Base-by-base conservation (phyloP, 306 rosid species). In the Glycine tomentella region DNA sequence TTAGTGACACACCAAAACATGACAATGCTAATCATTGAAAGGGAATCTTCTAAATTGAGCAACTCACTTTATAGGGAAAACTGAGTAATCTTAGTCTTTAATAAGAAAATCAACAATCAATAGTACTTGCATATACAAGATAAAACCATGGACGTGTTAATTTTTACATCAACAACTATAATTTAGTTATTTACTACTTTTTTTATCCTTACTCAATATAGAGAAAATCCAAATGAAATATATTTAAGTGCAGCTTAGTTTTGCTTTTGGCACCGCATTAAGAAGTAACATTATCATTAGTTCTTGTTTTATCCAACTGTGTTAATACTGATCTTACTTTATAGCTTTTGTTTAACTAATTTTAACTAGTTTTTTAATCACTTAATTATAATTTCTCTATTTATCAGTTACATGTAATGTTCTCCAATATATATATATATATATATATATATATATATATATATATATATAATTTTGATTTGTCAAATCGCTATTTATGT, bases 291-390 rank as follows among this genome's bases (percentile, higher is more conserved):
- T 38, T 38, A 48, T 25, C 12, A 44, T 53, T 40, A 56, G 34
- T 55, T 36, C 48, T 70, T 0, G 1, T 6, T 25, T 16, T 14
- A 8, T 52, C 59, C 82, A 67, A 20, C 59, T n/a, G 11, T 56
- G 5, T 9, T 14, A 14, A n/a, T 58, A 48, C 50, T 58, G 14
- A 48, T 70, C 66, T 79, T 80, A 50, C 72, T 17, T 13, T 71
- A 36, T 71, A 61, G 44, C 7, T 36, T 70, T 63, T 62, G 6
- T n/a, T 72, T 63, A 8, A 15, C 20, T 80, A 17, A 4, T 7
- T 50, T 49, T 42, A 25, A 6, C 17, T 15, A 61, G 3, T 49
- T 20, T 62, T 61, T 45, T 16, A 59, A 33, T 58, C 15, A 12
- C 20, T 71, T 34, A 3, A 50, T 36, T 72, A 49, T 7, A 62